These are phyloP conservation scores for Capsella bursapastoris DNA, from an alignment of 345 rosid genomes.

Conservation along the genomic window DNA sequence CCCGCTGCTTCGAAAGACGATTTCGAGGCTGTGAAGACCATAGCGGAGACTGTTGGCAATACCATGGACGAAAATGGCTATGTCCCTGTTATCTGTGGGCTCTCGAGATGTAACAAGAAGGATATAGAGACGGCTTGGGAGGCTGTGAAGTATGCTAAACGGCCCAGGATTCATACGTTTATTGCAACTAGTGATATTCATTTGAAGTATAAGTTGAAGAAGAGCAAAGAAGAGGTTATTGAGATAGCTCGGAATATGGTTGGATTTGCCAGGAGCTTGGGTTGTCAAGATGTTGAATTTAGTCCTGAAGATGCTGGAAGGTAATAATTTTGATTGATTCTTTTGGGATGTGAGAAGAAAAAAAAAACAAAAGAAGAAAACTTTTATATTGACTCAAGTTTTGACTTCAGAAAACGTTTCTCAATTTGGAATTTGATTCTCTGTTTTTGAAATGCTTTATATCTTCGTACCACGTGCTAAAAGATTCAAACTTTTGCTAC, in stretches of 20 bases:
- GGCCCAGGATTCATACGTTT: constrained; percentile 18
- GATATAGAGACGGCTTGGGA: constrained; percentile 24
- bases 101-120: constrained; percentile 19
- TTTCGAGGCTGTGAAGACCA: constrained; percentile 14
- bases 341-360: not conserved
- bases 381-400: not conserved
- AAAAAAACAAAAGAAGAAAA: not conserved
- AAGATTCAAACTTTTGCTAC: not conserved
- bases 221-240: constrained; percentile 3
- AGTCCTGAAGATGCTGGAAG: constrained; percentile 31
- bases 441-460: not conserved
- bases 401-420: not conserved
- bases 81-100: not conserved
- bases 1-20: constrained; percentile 14
- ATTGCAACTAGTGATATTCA: constrained; percentile 16
- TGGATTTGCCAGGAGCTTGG: constrained; percentile 12
- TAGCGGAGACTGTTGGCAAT: not conserved
- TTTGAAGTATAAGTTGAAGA: constrained; percentile 12
- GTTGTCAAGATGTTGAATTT: constrained; percentile 17
- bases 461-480: not conserved
- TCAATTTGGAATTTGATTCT: no score
- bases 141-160: constrained; percentile 17
- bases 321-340: not conserved
- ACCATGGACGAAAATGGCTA: not conserved
- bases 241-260: constrained; percentile 17